Base-by-base conservation (phyloP, 352 stramenopile genomes). In the Discostella stelligera region DNA sequence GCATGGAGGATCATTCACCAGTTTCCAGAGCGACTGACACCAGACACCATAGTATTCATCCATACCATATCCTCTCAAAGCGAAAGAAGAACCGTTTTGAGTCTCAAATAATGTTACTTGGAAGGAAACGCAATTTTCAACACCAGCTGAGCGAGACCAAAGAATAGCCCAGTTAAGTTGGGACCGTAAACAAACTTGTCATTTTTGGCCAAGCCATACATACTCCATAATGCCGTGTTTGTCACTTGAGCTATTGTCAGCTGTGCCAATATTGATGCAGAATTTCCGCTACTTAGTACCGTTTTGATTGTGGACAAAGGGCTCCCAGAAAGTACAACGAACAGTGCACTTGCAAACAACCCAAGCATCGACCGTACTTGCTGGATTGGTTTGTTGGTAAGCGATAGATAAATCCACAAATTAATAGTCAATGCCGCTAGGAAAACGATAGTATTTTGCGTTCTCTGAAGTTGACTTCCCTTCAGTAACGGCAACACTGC, bases 141-240 rank as follows among this genome's bases (percentile, higher is more conserved):
- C 11, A 68, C 25, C 6, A 82, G 37, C 62, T 82, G 74, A 46
- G 73, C 54, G 2, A 82, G 25, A 8, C 74, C 74, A 67, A 82
- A 78, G 1, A 41, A 62, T n/a, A 82, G 37, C 23, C 74, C 67
- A 25, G 44, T 37, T 16, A 65, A 60, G 48, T 83, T 83, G 0
- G 79, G 79, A 25, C 79, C 79, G 23, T 65, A 86, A 46, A 86
- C 79, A 79, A 86, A 86, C 21, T 70, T 71, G 55, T 86, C 74
- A 25, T 70, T 71, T 8, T 75, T 75, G 25, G 75, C 67, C 30
- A 83, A 73, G 6, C 79, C 79, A 78, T 86, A 86, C 0, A 30
- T 56, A 73, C 69, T 79, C 79, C 79, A 86, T 53, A 86, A 66
- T 13, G 74, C 63, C 16, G 79, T 83, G 44, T 86, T 83, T 11